Percentiles rank a stretch among this genome's conserved stretches.
Conservation (phyloP, 257 asterid species). For the Solanum rostratum region DNA sequence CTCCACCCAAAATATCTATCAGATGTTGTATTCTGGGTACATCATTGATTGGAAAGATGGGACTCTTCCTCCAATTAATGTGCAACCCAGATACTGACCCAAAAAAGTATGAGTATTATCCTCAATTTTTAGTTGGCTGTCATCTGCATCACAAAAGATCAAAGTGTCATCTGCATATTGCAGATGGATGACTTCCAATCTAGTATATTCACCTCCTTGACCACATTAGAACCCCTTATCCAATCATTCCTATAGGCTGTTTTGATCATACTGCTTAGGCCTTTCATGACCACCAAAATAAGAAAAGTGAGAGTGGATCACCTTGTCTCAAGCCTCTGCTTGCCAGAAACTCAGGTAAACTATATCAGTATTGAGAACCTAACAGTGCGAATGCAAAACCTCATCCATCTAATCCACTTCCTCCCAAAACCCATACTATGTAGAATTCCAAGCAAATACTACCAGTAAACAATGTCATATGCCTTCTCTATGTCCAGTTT, state of each 20-base stretch:
- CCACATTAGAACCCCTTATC: background rate
- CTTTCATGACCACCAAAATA: background rate
- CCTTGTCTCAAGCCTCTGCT: background rate
- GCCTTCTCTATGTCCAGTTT: background rate
- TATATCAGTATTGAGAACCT: background rate
- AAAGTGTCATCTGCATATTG: background rate
- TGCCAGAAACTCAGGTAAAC: background rate
- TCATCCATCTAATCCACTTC: background rate
- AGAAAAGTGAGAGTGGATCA: background rate
- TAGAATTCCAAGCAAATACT: background rate
- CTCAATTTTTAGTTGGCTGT: background rate
- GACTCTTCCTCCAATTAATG: background rate
- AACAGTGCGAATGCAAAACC: background rate
- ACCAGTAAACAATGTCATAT: background rate
- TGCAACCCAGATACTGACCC: background rate
- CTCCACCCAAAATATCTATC: background rate
- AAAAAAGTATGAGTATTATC: background rate
- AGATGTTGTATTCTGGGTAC: background rate
- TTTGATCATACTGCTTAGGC: background rate
- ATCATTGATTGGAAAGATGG: background rate
- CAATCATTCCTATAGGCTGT: background rate
- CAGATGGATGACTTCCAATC: background rate
- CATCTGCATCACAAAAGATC: background rate
- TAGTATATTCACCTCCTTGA: background rate
- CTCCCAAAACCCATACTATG: background rate